Base-by-base conservation (phyloP, 2,329 filamentous ascomycete species). In the Thielaviopsis ethacetica region DNA sequence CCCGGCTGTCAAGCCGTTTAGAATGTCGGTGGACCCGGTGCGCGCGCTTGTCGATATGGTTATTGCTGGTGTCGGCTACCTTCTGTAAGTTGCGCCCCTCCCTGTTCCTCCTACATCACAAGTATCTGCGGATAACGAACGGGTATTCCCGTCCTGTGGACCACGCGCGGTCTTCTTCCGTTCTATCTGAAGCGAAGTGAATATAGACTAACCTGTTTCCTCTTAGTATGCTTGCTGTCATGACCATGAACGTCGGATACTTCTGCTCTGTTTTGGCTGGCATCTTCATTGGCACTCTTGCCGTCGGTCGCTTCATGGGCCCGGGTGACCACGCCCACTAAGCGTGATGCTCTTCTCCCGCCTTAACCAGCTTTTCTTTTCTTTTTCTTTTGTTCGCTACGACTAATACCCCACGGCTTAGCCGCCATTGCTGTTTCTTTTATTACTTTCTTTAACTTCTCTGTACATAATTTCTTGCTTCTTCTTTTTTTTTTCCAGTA, bases 221-320 rank as follows among this genome's bases (percentile, higher is more conserved):
- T 10, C n/a, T 5, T 57, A 95, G 90, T 61, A 95, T 95, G 90
- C 73, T 95, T 72, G 88, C 86, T 15, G 86, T 94, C 67, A 95
- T 93, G 88, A 91, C 87, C 1, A 82, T 88, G 74, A 93, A 93
- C 65, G 79, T 91, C 17, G 88, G 88, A 13, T 93, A 93, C 68
- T 91, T 91, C 69, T 71, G 89, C 58, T 90, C 86, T 0, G 78
- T 91, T n/a, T 76, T 93, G 6, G 83, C 76, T 0, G 88, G 88
- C 41, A 80, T 86, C 1, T 96, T 97, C 67, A 68, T 94, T n/a
- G 91, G 91, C 24, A 93, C 93, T 68, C 72, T 97, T 51, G 79
- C 81, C 0, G 78, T 93, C 62, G 89, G 90, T 30, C 80, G 90
- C 63, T 93, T 83, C 65, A 74, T 61, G 47, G 30, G 51, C 9